Evolutionary conservation across 495 filamentous ascomycete genomes (phyloP), one percentile per base, ranked within the genome.

Genomic region (Aspergillus biplanus): DNA sequence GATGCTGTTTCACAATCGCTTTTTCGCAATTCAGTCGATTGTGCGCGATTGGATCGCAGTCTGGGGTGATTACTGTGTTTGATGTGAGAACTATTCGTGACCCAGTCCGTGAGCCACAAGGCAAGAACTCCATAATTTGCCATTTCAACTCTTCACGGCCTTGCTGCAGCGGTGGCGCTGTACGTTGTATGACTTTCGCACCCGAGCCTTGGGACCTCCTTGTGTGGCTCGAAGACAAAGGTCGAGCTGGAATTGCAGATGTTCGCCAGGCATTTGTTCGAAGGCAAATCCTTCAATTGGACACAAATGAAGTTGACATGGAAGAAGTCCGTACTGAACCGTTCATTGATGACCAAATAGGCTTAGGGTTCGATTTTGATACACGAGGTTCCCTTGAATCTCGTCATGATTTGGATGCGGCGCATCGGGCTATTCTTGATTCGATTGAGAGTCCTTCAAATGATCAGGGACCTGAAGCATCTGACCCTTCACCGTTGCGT

Each of bases 161-260:
- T 8, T 79, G 78, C 58, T 73, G 71, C 18, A 85, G 86, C 49
- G 83, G 80, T 18, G 94, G 96, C 59, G 92, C 95, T 49, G 87
- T 99, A 56, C 86, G 95, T 56, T 90, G 92, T 58, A 94, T 99
- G 87, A 83, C 87, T 27, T 99, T 99, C 71, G 89, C 91, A 0
- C 93, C 95, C 3, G 91, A 90, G 18, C 92, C 93, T 9, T 91
- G 88, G 85, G 94, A 99, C 73, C 84, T 99, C 15, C 81, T 99
- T 37, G 90, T 96, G 31, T 97, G 94, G 93, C 86, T 92, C 21
- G 95, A 99, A 76, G 89, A 96, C 64, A 89, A 88, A 63, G 93
- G 92, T 8, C 84, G 90, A 65, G 84, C 94, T 37, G 93, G 92
- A 11, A 80, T 98, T 50, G 90, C 90, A 4, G 95, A 99, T 78